Conservation (phyloP, 345 rosid genomes). For the Syzygium aqueum region DNA sequence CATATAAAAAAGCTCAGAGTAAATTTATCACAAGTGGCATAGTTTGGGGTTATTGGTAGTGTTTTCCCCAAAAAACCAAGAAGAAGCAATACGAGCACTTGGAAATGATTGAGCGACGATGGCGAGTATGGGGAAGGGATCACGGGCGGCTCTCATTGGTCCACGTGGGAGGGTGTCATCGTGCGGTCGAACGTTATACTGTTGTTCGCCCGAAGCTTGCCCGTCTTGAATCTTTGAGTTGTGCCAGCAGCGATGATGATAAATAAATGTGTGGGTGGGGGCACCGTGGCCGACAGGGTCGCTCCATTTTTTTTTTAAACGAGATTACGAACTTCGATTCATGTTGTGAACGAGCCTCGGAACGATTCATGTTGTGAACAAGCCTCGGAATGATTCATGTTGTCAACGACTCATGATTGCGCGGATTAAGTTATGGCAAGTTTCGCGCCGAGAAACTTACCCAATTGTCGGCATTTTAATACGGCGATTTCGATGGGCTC, state of each 20-base stretch:
- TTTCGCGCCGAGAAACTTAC: not conserved
- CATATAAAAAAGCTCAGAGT: too few relatives aligned
- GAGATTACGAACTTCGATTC: not conserved
- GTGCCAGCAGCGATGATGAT: not conserved
- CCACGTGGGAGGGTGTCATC: not conserved
- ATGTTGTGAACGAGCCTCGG: not conserved
- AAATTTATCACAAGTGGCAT: too few relatives aligned
- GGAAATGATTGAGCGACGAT: not conserved
- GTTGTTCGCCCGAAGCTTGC: not conserved
- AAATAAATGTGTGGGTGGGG: not conserved
- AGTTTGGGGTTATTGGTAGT: too few relatives aligned
- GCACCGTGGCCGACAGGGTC: not conserved
- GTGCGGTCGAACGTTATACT: too few relatives aligned
- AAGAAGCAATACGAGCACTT: too few relatives aligned
- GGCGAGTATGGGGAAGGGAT: not conserved
- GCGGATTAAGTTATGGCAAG: not conserved
- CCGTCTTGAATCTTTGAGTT: not conserved
- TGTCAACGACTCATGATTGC: not conserved
- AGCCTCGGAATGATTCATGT: too few relatives aligned
- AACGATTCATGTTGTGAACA: not conserved
- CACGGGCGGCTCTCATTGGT: not conserved
- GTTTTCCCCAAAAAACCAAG: too few relatives aligned
- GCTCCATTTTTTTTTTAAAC: rapidly evolving
- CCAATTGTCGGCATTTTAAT: rapidly evolving
- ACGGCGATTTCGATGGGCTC: not conserved